Base-by-base conservation (phyloP, 108 stramenopile genomes). In the Chaetoceros tenuissimus region DNA sequence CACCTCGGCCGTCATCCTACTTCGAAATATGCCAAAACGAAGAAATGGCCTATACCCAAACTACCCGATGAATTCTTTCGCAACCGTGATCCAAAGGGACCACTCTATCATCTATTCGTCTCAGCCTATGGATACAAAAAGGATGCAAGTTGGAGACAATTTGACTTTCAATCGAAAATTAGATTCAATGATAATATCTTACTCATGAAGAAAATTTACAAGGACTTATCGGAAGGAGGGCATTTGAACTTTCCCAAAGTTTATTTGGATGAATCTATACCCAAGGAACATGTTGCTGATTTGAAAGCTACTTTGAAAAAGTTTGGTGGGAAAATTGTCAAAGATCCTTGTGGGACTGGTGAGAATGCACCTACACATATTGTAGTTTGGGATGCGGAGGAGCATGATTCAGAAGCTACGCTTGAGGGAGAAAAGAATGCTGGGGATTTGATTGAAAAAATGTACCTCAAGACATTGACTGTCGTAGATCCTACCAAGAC, bases 321-420 rank as follows among this genome's bases (percentile, higher is more conserved):
- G 18, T 49, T 23, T 49, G 22, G 23, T 7, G 48, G 48, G 7
- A 7, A 7, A 16, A 18, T 49, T 24, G 48, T 49, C 7, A 49
- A 21, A 7, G 18, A n/a, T 49, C 18, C 18, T 49, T 40, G 13
- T 40, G 34, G 34, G 8, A 13, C 34, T 40, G 34, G 13, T 40
- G 34, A 40, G 34, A 13, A 40, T 40, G 34, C 34, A 10, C 34
- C 34, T 5, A 40, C 34, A 40, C 73, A 74, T 34, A 50, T 74
- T 28, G 67, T 74, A 0, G 73, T 49, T 16, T 60, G 68, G 46
- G 73, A 74, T 55, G 62, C 57, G 18, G 73, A 74, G 48, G 73
- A 69, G 30, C 65, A 67, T 34, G 73, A 74, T 63, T 51, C 57
- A 2, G 45, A 7, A 1, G 60, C 62, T 13, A 52, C 67, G 3